A percentile compares a stretch with the other conserved stretches of the same genome.
Conservation (phyloP, 2,329 filamentous ascomycete species). For the Cladophialophora bantiana region DNA sequence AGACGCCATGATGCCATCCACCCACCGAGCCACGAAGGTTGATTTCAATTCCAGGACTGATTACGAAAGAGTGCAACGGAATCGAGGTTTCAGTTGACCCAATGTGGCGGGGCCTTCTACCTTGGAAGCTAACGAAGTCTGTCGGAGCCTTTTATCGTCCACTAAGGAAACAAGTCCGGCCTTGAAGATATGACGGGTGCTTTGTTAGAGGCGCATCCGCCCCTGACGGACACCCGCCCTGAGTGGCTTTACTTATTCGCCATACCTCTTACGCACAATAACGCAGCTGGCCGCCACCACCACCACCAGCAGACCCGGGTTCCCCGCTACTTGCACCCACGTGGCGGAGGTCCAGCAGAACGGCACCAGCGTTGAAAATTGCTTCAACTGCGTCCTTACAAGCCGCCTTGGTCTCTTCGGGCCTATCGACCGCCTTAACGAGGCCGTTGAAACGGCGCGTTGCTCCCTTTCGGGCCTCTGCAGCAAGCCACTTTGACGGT, state of each 20-base stretch:
- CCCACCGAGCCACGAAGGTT: background rate
- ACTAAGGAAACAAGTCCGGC: background rate
- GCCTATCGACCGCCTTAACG: background rate
- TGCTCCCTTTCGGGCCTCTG: constrained; percentile 22
- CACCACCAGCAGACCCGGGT: background rate
- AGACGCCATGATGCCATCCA: too few species aligned
- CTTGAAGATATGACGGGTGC: background rate
- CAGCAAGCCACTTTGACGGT: constrained; percentile 2
- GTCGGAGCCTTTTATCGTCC: background rate
- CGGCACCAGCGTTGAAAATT: background rate
- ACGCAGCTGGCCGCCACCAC: background rate
- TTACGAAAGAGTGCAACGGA: constrained; percentile 1
- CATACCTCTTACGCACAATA: background rate
- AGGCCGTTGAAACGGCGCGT: constrained; percentile 15
- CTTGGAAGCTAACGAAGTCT: background rate
- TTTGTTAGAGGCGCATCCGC: background rate
- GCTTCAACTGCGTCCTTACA: background rate
- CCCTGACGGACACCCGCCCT: background rate
- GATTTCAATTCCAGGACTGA: background rate
- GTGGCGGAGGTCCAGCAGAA: constrained; percentile 1
- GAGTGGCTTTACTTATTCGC: background rate
- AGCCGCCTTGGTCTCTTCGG: background rate
- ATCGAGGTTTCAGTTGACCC: background rate
- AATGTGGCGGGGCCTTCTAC: background rate
- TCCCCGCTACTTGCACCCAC: background rate